A percentile compares a stretch with the other conserved stretches of the same genome.
Conservation (phyloP, 148 eudicot genomes). For the Gaultheria prostrata region DNA sequence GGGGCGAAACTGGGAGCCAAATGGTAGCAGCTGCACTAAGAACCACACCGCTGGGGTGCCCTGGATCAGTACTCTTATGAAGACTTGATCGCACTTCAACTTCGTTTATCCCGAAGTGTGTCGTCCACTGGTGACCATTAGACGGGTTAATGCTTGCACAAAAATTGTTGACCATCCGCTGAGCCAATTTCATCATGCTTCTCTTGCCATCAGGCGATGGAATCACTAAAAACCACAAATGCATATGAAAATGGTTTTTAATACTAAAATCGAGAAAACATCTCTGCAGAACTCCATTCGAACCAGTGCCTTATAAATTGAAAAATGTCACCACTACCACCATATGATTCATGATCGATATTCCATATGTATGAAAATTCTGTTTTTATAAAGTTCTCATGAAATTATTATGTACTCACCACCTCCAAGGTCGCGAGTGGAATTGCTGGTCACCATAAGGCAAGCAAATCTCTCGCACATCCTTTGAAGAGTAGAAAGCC, state of each 20-base stretch:
- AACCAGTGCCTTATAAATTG: background rate
- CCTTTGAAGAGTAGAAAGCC: slow-evolving; percentile 63
- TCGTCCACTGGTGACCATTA: slow-evolving; percentile 46
- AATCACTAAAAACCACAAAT: slow-evolving; percentile 23
- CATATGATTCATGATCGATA: background rate
- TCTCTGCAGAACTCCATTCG: background rate
- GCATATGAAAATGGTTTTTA: background rate
- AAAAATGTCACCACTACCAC: background rate
- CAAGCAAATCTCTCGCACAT: slow-evolving; percentile 54
- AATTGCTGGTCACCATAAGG: slow-evolving; percentile 33
- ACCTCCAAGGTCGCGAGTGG: slow-evolving; percentile 51
- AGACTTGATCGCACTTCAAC: slow-evolving; percentile 48
- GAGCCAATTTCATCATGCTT: slow-evolving; percentile 59
- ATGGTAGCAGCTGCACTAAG: slow-evolving; percentile 54
- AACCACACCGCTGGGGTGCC: slow-evolving; percentile 42
- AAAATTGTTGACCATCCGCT: slow-evolving; percentile 48
- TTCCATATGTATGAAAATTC: background rate
- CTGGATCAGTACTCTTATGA: slow-evolving; percentile 40
- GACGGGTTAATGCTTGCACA: slow-evolving; percentile 47
- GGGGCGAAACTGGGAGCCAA: slow-evolving; percentile 51
- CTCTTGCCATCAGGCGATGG: slow-evolving; percentile 50
- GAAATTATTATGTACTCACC: slow-evolving; percentile 22
- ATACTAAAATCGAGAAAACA: background rate
- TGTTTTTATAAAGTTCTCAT: background rate
- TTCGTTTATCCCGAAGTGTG: slow-evolving; percentile 36